phyloP scores from a whole-genome alignment of 495 filamentous ascomycete species.

The Friedmanniomyces endolithicus region DNA sequence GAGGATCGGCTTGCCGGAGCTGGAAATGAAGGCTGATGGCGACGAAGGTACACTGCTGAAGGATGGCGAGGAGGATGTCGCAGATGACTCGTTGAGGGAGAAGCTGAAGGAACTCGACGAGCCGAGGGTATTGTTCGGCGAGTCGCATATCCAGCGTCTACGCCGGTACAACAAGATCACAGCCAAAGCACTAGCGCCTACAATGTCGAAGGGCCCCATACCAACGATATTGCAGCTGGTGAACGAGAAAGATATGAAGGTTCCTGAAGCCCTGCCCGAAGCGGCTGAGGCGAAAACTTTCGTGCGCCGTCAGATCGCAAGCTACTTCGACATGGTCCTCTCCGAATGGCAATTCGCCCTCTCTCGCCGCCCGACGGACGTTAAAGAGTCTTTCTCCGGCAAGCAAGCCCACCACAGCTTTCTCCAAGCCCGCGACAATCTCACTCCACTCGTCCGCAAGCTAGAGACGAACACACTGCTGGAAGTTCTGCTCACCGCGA shows the following conservation, averaged over 20 bases:
- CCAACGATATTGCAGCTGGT: conserved; percentile 64
- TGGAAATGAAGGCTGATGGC: conserved; percentile 39
- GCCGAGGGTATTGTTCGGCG: conserved; percentile 69
- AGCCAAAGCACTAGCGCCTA: conserved; percentile 27
- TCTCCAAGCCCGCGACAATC: conserved; percentile 68
- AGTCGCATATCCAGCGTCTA: conserved; percentile 56
- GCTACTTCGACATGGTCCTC: conserved; percentile 88
- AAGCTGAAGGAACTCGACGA: conserved; percentile 61
- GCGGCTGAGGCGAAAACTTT: conserved; percentile 41
- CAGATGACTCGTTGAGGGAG: conserved; percentile 53
- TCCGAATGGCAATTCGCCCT: conserved; percentile 76
- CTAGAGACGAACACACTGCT: conserved; percentile 69
- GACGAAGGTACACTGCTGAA: conserved; percentile 30
- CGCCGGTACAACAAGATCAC: conserved; percentile 54
- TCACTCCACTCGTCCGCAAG: conserved; percentile 80
- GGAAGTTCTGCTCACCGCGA: conserved; percentile 58
- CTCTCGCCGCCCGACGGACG: conserved; percentile 46
- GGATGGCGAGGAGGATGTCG: conserved; percentile 51
- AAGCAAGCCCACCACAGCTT: conserved; percentile 67
- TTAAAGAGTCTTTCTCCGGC: conserved; percentile 62
- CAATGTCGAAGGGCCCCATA: conserved; percentile 44
- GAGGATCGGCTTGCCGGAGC: conserved; percentile 56
- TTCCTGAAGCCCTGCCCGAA: conserved; percentile 46
- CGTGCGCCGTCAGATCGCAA: conserved; percentile 75
- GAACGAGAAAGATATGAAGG: conserved; percentile 75